These are phyloP conservation scores for Boletus barrowsii DNA, from an alignment of 768 basidiomycete species.

Conservation along the genomic window DNA sequence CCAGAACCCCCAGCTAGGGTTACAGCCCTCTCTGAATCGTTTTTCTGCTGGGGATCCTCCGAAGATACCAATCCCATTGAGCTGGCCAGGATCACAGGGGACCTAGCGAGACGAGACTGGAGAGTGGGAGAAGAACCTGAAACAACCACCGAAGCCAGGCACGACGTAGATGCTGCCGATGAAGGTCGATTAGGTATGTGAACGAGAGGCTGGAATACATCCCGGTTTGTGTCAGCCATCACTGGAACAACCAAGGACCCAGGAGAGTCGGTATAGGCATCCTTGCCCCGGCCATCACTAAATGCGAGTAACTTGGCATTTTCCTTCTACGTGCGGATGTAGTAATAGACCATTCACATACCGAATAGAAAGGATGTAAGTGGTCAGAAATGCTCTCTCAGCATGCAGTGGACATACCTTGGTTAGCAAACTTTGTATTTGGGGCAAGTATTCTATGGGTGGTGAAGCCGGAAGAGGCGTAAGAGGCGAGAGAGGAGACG, in stretches of 20 bases:
- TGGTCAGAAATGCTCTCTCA: neutral
- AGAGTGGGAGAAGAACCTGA: neutral
- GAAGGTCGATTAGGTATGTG: neutral
- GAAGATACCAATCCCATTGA: constrained; percentile 3
- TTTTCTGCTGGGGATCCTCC: neutral
- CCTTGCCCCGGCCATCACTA: neutral
- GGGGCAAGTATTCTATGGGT: constrained; percentile 7
- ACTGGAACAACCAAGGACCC: neutral
- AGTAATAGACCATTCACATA: neutral
- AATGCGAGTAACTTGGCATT: neutral
- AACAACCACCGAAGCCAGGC: neutral
- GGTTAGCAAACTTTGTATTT: constrained; percentile 10
- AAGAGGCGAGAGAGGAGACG: constrained; percentile 40
- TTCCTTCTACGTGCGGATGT: neutral
- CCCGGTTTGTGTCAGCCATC: constrained; percentile 1
- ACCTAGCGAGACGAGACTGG: constrained; percentile 3
- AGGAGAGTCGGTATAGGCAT: neutral
- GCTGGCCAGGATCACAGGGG: neutral
- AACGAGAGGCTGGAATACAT: neutral
- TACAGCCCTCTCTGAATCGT: neutral
- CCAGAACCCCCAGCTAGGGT: neutral
- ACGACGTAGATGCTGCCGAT: constrained; percentile 2
- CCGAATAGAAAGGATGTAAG: neutral
- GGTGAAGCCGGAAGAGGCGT: constrained; percentile 55
- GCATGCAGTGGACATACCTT: constrained; percentile 17